phyloP scores from a whole-genome alignment of 2,329 filamentous ascomycete genomes.

The Hypoxylon sp. region DNA sequence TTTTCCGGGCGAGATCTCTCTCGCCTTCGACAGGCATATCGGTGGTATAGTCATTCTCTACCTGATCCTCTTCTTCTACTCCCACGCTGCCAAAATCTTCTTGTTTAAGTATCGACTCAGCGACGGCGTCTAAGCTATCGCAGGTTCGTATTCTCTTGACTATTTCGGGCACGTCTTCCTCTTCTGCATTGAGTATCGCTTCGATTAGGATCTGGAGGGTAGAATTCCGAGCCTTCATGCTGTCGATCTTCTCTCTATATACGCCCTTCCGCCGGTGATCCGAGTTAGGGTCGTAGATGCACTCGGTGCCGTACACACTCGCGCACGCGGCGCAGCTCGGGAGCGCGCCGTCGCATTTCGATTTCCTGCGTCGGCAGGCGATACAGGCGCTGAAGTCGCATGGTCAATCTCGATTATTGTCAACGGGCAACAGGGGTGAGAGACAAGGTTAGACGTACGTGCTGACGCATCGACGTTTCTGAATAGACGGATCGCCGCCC shows the following conservation, averaged over 20 bases:
- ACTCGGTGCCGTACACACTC: slow-evolving; percentile 91
- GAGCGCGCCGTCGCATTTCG: slow-evolving; percentile 91
- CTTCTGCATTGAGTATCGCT: slow-evolving; percentile 89
- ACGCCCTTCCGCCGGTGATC: slow-evolving; percentile 97
- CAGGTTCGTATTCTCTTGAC: slow-evolving; percentile 91
- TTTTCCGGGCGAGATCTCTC: slow-evolving; percentile 87
- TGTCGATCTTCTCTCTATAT: slow-evolving; percentile 93
- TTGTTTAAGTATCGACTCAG: slow-evolving; percentile 65
- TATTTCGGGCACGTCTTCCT: slow-evolving; percentile 85
- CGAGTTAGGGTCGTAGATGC: slow-evolving; percentile 95
- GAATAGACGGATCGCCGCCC: slow-evolving; percentile 60
- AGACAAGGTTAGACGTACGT: slow-evolving; percentile 58
- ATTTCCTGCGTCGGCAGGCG: slow-evolving; percentile 82
- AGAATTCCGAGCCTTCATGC: slow-evolving; percentile 85
- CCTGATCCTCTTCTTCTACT: slow-evolving; percentile 57
- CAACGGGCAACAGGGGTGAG: slow-evolving; percentile 5
- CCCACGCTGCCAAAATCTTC: slow-evolving; percentile 55
- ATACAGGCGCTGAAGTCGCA: slow-evolving; percentile 70
- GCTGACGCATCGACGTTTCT: slow-evolving; percentile 83
- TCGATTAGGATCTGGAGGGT: slow-evolving; percentile 94
- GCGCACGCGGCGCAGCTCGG: slow-evolving; percentile 96
- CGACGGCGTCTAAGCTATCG: slow-evolving; percentile 73
- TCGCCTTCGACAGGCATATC: slow-evolving; percentile 70
- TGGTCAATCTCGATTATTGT: slow-evolving; percentile 22
- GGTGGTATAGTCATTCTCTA: slow-evolving; percentile 58